Base-by-base conservation (phyloP, 805 yeast species). In the Blastobotrys terrestris region DNA sequence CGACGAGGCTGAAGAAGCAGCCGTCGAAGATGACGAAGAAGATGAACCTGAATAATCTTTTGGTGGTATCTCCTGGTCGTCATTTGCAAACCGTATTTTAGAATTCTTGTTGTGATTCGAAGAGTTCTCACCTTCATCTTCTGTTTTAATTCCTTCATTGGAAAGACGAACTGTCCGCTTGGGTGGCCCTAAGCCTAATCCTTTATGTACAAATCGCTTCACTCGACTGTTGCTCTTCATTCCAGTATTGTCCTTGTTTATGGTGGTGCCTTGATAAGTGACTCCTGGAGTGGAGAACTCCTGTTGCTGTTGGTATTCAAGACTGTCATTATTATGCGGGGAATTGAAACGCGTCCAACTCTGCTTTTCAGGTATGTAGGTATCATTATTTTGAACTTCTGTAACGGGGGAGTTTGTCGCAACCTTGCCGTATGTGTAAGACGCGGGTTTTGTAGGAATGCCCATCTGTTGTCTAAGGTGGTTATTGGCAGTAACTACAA, bases 121-220 rank as follows among this genome's bases (percentile, higher is more conserved):
- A n/a, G 20, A 16, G 42, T 31, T 40, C n/a, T 46, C 13, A 3
- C n/a, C n/a, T n/a, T 22, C 31, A n/a, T 35, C 35, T 6, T 26
- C 35, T 11, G 35, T 11, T 11, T 26, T 26, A n/a, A 18, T 19
- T 39, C 41, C 22, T 21, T 31, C 19, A 18, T 31, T 39, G 48
- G 48, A n/a, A 48, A 6, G 35, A 26, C 35, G 35, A 6, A 26
- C 44, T 3, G 55, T 47, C 5, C 55, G 46, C 26, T 52, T 52
- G 5, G 55, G 55, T 3, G 55, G 55, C 0, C 55, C 55, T 21
- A 52, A 31, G 11, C 41, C 26, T 8, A 39, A 35, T 14, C 43
- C 46, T 41, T 43, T 44, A 20, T 39, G 18, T n/a, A 52, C 57
- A 39, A 55, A 49, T 26, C 58, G 48, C 40, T 52, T 55, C 22